These are phyloP conservation scores for Acrodontium crateriforme DNA, from an alignment of 2,329 filamentous ascomycete genomes.

Conservation along the genomic window DNA sequence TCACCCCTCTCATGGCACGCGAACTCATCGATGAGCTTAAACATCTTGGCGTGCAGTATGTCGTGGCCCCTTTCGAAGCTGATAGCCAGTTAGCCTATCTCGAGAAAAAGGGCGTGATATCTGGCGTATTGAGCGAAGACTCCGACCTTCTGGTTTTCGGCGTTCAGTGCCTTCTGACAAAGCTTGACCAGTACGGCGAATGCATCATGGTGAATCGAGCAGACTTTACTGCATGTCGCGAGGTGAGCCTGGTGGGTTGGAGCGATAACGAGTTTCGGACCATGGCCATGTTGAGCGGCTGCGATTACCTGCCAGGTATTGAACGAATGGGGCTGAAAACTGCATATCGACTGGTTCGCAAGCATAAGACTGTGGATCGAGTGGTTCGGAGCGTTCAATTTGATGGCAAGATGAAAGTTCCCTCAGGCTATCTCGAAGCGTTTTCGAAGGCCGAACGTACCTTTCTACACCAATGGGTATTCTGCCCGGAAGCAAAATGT, in stretches of 20 bases:
- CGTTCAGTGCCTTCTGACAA: constrained; percentile 78
- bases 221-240: constrained; percentile 78
- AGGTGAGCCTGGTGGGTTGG: constrained; percentile 84
- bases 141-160: constrained; percentile 94
- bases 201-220: constrained; percentile 82
- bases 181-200: constrained; percentile 85
- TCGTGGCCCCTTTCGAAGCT: constrained; percentile 94
- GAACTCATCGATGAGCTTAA: constrained; percentile 86
- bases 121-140: constrained; percentile 88
- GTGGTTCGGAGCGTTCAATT: constrained; percentile 74
- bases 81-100: constrained; percentile 95
- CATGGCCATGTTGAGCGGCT: constrained; percentile 95
- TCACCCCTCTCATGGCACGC: constrained; percentile 91
- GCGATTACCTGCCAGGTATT: constrained; percentile 84
- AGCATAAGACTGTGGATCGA: constrained; percentile 75
- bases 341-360: constrained; percentile 77
- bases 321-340: constrained; percentile 83
- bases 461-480: constrained; percentile 90
- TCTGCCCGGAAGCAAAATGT: constrained; percentile 57
- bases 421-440: constrained; percentile 62
- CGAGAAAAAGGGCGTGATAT: constrained; percentile 68
- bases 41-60: constrained; percentile 61
- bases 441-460: constrained; percentile 84
- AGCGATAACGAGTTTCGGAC: constrained; percentile 78
- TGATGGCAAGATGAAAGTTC: constrained; percentile 71